Evolutionary conservation across 208 protist species (phyloP).

Genomic region (Phytomonas sp.): DNA sequence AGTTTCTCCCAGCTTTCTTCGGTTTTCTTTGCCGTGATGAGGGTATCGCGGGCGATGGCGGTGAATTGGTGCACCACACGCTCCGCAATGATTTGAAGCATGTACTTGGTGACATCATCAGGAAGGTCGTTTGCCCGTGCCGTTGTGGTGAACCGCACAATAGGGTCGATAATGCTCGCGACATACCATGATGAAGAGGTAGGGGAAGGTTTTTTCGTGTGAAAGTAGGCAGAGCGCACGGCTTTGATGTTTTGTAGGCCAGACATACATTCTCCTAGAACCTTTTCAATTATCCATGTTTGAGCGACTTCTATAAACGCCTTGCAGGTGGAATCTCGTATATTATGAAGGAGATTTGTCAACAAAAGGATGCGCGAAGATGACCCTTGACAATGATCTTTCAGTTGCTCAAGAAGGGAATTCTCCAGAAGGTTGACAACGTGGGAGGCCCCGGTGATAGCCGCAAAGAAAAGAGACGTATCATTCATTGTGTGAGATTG

Average conservation of each 20-base stretch:
- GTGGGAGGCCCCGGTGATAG: not conserved
- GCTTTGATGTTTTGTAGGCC: slow-evolving; percentile 69
- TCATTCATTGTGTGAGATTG: not conserved
- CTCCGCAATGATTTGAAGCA: slow-evolving; percentile 12
- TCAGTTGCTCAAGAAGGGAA: not conserved
- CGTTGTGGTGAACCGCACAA: slow-evolving; percentile 30
- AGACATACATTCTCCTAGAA: slow-evolving; percentile 25
- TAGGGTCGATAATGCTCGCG: slow-evolving; percentile 33
- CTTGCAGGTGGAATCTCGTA: not conserved
- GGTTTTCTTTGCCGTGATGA: slow-evolving; percentile 74
- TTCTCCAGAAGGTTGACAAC: not conserved
- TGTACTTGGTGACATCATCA: not conserved
- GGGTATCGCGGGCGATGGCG: slow-evolving; percentile 51
- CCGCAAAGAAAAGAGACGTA: not conserved
- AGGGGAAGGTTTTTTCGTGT: slow-evolving; percentile 60
- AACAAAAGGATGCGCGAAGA: not conserved
- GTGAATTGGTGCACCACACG: slow-evolving; percentile 34
- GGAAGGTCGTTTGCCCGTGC: slow-evolving; percentile 15
- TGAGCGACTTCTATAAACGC: not conserved
- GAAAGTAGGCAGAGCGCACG: slow-evolving; percentile 61
- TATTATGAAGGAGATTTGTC: not conserved
- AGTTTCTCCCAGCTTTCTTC: slow-evolving; percentile 88
- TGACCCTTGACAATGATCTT: not conserved
- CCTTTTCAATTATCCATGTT: not conserved
- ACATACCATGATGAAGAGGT: slow-evolving; percentile 71